These are phyloP conservation scores for Lolium rigidum DNA, from an alignment of 176 grass and related monocot genomes.

Conservation along the genomic window DNA sequence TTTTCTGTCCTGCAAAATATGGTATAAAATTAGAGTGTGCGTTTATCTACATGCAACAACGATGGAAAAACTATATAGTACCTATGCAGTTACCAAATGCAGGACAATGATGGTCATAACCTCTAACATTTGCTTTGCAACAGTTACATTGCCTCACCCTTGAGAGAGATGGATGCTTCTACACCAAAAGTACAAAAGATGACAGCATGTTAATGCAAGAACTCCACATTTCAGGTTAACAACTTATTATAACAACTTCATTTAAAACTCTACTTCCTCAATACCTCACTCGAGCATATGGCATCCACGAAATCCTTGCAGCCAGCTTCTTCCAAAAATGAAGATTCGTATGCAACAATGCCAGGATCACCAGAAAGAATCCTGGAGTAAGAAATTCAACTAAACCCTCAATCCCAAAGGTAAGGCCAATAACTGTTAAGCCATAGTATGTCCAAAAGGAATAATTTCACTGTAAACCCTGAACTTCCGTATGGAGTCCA, in stretches of 20 bases:
- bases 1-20: conserved; percentile 80
- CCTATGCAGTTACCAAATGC: conserved; percentile 99
- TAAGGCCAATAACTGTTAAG: conserved; percentile 20
- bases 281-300: conserved; percentile 67
- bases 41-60: conserved; percentile 12
- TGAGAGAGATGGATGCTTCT: conserved; percentile 75
- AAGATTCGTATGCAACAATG: conserved; percentile 65
- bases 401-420: conserved; percentile 33
- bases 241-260: conserved; percentile 34
- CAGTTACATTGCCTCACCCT: conserved; percentile 78
- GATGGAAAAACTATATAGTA: conserved; percentile 41
- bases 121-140: conserved; percentile 80
- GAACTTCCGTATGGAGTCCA: conserved; percentile 7
- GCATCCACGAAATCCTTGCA: conserved; percentile 70
- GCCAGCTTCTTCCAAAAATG: conserved; percentile 67
- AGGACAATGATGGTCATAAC: conserved; percentile 93
- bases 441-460: conserved; percentile 7
- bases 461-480: not conserved
- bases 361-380: conserved; percentile 97
- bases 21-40: conserved; percentile 18
- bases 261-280: conserved; percentile 42
- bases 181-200: conserved; percentile 34
- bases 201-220: conserved; percentile 37
- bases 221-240: conserved; percentile 15
- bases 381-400: conserved; percentile 53